A percentile compares a stretch with the other conserved stretches of the same genome.
These are phyloP conservation scores for Dicorynia guianensis DNA, from an alignment of 306 rosid species.

Conservation along the genomic window DNA sequence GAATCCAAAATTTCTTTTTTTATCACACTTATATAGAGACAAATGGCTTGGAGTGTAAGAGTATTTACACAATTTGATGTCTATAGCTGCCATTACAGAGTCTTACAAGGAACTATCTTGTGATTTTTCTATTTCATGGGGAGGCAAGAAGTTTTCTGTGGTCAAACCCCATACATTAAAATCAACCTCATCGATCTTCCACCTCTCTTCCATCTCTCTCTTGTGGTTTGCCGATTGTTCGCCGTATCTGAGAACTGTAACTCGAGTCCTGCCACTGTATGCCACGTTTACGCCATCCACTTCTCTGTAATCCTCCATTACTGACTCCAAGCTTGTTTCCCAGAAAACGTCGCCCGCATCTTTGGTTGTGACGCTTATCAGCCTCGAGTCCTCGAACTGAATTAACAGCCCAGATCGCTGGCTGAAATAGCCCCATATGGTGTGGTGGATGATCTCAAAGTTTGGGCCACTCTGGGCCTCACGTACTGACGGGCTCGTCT, in stretches of 20 bases:
- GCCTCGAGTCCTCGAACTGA: slow-evolving; percentile 66
- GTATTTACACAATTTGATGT: neutral
- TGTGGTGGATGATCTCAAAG: slow-evolving; percentile 72
- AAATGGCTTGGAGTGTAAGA: too few relatives aligned
- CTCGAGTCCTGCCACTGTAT: slow-evolving; percentile 60
- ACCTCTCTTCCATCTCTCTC: slow-evolving; percentile 71
- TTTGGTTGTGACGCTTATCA: slow-evolving; percentile 53
- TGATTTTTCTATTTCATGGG: slow-evolving; percentile 14
- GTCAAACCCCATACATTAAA: slow-evolving; percentile 65
- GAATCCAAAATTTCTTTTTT: too few relatives aligned
- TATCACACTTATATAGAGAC: too few relatives aligned
- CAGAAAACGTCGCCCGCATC: slow-evolving; percentile 62
- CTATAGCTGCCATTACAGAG: neutral
- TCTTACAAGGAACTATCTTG: neutral
- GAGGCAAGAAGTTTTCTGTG: slow-evolving; percentile 61
- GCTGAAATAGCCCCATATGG: slow-evolving; percentile 77
- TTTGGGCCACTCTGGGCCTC: slow-evolving; percentile 65
- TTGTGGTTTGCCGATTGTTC: slow-evolving; percentile 66
- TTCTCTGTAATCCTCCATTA: slow-evolving; percentile 50
- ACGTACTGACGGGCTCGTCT: slow-evolving; percentile 60
- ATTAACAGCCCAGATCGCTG: slow-evolving; percentile 64
- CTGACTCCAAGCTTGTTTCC: slow-evolving; percentile 66
- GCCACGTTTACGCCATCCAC: slow-evolving; percentile 66
- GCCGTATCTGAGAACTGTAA: slow-evolving; percentile 61
- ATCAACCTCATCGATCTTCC: slow-evolving; percentile 72